Evolutionary conservation across 2,329 filamentous ascomycete genomes (phyloP), one percentile per base, ranked within the genome.

Genomic region (Purpureocillium takamizusanense): DNA sequence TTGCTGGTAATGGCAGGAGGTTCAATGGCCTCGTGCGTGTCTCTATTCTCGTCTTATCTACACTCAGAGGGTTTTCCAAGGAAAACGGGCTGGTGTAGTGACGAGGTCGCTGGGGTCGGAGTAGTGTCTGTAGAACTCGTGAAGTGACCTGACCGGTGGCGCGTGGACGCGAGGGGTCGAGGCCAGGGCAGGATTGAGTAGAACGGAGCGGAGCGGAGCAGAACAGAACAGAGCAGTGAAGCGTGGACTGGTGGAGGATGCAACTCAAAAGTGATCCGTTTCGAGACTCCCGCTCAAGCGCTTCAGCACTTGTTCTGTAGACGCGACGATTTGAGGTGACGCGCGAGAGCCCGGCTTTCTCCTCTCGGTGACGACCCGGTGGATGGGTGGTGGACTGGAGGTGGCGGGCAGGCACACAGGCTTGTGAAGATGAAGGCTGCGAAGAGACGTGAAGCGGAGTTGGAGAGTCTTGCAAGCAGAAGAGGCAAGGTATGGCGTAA

Each of bases 11-110:
- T 50, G 41, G 49, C 42, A 46, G 40, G 33, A 35, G 41, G 36
- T 14, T 32, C 16, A 15, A 12, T n/a, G 14, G n/a, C 17, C 29
- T 38, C 28, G 32, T 16, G 21, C 18, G 38, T 40, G 11, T 41
- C 49, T 52, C 50, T 54, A 48, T 56, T 66, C 61, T 65, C 64
- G 67, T 65, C 63, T 54, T 87, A 87, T 86, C 74, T 88, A 88
- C 84, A 89, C 86, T 52, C 85, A 79, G 74, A 70, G 76, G 75
- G 78, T 74, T 79, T 81, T 84, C 82, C 74, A 86, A 88, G 71
- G 82, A 88, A 89, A 90, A 88, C 83, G 81, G 85, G 86, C 82
- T 87, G 84, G 83, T 89, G 84, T 68, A 76, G 71, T 74, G 72
- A 64, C 61, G 62, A 59, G 51, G 45, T 55, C 54, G 57, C 47